Conservation (phyloP, 2,329 filamentous ascomycete genomes). For the Ophiostoma triangulosporum region DNA sequence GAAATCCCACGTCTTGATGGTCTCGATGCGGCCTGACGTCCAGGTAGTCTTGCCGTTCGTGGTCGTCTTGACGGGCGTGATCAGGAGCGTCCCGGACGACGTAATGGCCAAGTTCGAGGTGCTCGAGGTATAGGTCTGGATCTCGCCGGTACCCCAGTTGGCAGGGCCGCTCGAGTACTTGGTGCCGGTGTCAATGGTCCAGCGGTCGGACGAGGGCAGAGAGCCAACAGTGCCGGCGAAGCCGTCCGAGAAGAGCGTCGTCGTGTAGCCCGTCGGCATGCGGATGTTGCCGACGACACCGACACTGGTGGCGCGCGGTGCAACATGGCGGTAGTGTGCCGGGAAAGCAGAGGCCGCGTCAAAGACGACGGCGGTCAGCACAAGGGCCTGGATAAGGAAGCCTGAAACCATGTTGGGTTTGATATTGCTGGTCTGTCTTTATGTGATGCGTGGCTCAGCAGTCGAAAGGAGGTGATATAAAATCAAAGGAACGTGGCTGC, state of each 20-base stretch:
- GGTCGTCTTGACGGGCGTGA: conserved; percentile 19
- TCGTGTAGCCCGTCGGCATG: conserved; percentile 19
- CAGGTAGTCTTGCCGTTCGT: conserved; percentile 18
- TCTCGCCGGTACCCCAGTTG: conserved; percentile 36
- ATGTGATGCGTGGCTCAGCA: not conserved
- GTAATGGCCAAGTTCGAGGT: conserved; percentile 28
- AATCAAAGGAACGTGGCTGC: not conserved
- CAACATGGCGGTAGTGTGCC: conserved; percentile 5
- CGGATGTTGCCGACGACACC: conserved; percentile 9
- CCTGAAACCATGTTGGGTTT: not conserved
- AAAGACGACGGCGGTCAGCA: conserved; percentile 6
- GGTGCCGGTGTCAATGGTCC: conserved; percentile 31
- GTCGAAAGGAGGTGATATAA: not conserved
- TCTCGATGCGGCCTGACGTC: conserved; percentile 33
- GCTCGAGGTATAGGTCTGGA: conserved; percentile 30
- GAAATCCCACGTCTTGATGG: conserved; percentile 22
- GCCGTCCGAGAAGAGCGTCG: conserved; percentile 16
- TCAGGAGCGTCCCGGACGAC: conserved; percentile 23
- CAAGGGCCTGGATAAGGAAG: conserved; percentile 2
- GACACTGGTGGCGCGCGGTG: conserved; percentile 3
- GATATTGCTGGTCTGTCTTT: not conserved
- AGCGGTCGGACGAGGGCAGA: conserved; percentile 26
- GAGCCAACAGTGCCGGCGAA: conserved; percentile 19
- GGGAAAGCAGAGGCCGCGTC: conserved; percentile 4
- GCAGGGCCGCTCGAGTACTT: conserved; percentile 30